A percentile compares a stretch with the other conserved stretches of the same genome.
phyloP scores from a whole-genome alignment of 2,329 filamentous ascomycete genomes.

The Dactylellina haptotyla region DNA sequence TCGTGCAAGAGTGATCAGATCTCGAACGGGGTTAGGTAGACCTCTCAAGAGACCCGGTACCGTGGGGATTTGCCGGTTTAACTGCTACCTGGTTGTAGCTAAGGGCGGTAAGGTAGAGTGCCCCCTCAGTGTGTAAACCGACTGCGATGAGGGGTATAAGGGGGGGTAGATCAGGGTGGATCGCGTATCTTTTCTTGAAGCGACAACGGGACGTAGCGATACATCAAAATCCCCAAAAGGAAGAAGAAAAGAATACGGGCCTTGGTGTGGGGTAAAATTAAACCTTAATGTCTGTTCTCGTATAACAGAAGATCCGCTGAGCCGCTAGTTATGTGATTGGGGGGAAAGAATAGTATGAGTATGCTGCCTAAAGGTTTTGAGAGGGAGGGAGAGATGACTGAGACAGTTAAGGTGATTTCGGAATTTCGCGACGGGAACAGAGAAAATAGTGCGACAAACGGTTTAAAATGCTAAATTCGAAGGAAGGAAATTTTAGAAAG shows the following conservation, averaged over 20 bases:
- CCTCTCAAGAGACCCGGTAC: background rate
- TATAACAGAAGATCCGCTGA: no score
- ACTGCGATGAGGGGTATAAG: background rate
- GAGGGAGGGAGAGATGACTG: background rate
- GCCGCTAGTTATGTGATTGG: background rate
- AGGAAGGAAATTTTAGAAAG: background rate
- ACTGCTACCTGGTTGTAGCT: background rate
- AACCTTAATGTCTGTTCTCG: no score
- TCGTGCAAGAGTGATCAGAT: background rate
- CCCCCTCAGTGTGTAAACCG: background rate
- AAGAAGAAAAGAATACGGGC: no score
- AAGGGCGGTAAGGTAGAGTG: background rate
- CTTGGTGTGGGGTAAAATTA: background rate
- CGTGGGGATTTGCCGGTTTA: background rate
- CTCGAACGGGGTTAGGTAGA: background rate
- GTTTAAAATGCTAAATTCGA: background rate
- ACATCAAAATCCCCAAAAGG: constrained; percentile 24
- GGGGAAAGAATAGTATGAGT: background rate
- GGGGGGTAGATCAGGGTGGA: constrained; percentile 13
- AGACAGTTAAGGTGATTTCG: background rate
- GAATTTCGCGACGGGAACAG: constrained; percentile 5
- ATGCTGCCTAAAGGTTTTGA: background rate
- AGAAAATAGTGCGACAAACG: background rate
- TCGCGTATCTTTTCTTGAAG: constrained; percentile 49
- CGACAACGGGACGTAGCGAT: constrained; percentile 36